These are phyloP conservation scores for Ploettnerulaceae sp. DNA, from an alignment of 2,329 filamentous ascomycete species.

Conservation along the genomic window DNA sequence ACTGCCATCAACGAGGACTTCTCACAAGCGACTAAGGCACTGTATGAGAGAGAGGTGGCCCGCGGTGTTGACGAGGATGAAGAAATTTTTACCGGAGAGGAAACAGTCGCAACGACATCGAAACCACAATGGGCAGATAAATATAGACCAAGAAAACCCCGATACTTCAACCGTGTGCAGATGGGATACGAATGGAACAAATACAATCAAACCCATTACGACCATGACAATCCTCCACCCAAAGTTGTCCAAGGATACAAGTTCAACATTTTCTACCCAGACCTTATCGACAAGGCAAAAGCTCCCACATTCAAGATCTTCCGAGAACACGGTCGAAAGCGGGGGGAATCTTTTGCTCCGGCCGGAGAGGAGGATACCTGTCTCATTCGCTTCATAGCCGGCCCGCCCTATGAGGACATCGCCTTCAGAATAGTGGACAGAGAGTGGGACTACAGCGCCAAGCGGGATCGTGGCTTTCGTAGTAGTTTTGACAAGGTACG, in stretches of 20 bases:
- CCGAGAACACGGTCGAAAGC: slow-evolving; percentile 81
- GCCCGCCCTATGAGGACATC: slow-evolving; percentile 93
- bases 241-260: slow-evolving; percentile 99
- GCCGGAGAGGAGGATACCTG: slow-evolving; percentile 97
- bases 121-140: slow-evolving; percentile 78
- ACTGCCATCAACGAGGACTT: slow-evolving; percentile 69
- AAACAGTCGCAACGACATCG: slow-evolving; percentile 60
- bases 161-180: slow-evolving; percentile 96
- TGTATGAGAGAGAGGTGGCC: slow-evolving; percentile 90
- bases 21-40: slow-evolving; percentile 78
- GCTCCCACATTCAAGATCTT: slow-evolving; percentile 96
- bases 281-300: slow-evolving; percentile 90
- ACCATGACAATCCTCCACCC: slow-evolving; percentile 94
- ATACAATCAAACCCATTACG: slow-evolving; percentile 99
- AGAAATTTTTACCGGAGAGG: slow-evolving; percentile 90
- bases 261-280: slow-evolving; percentile 99
- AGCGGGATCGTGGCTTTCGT: slow-evolving; percentile 88
- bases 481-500: slow-evolving; percentile 96
- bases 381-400: slow-evolving; percentile 90
- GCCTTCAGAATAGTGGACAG: slow-evolving; percentile 97
- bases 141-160: slow-evolving; percentile 83
- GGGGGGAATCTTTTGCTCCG: slow-evolving; percentile 86
- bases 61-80: slow-evolving; percentile 89
- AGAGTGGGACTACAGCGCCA: slow-evolving; percentile 98
- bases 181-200: slow-evolving; percentile 99